Base-by-base conservation (phyloP, 805 yeast species). In the Ogataea corticis region DNA sequence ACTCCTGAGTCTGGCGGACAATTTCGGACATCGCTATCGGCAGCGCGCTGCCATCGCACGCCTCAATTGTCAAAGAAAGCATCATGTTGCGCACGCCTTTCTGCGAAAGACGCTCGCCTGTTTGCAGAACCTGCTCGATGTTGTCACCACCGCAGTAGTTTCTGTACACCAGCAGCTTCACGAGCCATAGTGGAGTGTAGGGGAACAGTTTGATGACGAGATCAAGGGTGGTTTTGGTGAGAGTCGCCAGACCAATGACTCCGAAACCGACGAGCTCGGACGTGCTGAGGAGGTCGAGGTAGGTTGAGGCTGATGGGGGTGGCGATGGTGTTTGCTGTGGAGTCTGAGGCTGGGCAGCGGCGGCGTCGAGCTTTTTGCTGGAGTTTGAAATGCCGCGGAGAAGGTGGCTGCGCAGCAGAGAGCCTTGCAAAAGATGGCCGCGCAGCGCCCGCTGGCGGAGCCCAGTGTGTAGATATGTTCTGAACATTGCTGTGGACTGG, bases 21-120 rank as follows among this genome's bases (percentile, higher is more conserved):
- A 87, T 85, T 51, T 71, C 72, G 33, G 80, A 82, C 33, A 80
- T 71, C n/a, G 58, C 47, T 33, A 63, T 61, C 7, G 62, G 48
- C 65, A 78, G 71, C 60, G 79, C 76, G 46, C 77, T 77, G 31
- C 96, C 96, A 52, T 87, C 87, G 43, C 97, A 84, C 45, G 94
- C 96, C 68, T 91, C 98, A 42, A 91, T 90, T 13, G 97, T 88
- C 63, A 89, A 79, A 1, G 95, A 85, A n/a, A 91, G 71, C 96
- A 91, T 89, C 96, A 91, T 88, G 71, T 91, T 92, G 55, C 87
- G 80, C 59, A 90, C 86, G 9, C 96, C 96, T 49, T 96, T 75
- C 41, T 75, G 65, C 44, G 80, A 72, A 54, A 91, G 73, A 47
- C 80, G 71, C 44, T 73, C 69, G 42, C 96, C 96, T 3, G 96